Conservation (phyloP, 768 basidiomycete genomes). For the Suillus clintonianus region DNA sequence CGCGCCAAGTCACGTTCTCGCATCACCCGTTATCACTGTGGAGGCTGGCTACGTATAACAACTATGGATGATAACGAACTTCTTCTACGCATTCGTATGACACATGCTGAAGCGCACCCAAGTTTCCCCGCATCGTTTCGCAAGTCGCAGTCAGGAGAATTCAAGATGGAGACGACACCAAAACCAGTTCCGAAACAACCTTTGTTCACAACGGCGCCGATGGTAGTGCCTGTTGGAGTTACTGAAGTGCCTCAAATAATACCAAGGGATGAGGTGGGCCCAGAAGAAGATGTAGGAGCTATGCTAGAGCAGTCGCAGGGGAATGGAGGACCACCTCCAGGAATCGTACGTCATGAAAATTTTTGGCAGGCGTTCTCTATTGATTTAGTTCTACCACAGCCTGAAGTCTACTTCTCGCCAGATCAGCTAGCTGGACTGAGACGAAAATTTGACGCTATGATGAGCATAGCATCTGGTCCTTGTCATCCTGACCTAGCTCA, state of each 20-base stretch:
- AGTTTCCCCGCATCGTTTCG: conserved; percentile 35
- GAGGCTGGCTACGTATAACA: conserved; percentile 36
- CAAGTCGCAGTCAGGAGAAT: conserved; percentile 33
- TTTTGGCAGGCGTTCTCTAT: background rate
- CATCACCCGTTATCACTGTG: conserved; percentile 35
- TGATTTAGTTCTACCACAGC: conserved; percentile 9
- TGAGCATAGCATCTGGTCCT: conserved; percentile 30
- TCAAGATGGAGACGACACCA: conserved; percentile 30
- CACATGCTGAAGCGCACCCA: conserved; percentile 35
- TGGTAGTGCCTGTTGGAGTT: background rate
- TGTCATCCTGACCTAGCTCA: conserved; percentile 32
- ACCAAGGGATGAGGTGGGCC: background rate
- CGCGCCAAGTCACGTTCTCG: conserved; percentile 35
- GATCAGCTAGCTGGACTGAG: conserved; percentile 32
- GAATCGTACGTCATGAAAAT: background rate
- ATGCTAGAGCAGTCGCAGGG: background rate
- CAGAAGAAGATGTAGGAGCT: background rate
- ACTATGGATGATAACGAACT: conserved; percentile 38
- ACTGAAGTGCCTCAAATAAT: background rate
- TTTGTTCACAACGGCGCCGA: conserved; percentile 23
- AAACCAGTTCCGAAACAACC: conserved; percentile 24
- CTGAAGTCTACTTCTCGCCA: conserved; percentile 33
- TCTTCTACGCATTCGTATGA: conserved; percentile 37
- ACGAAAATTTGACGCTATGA: conserved; percentile 33
- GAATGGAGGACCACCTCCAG: background rate